A percentile compares a stretch with the other conserved stretches of the same genome.
phyloP scores from a whole-genome alignment of 1,284 basidiomycete genomes.

The Malassezia globosa region DNA sequence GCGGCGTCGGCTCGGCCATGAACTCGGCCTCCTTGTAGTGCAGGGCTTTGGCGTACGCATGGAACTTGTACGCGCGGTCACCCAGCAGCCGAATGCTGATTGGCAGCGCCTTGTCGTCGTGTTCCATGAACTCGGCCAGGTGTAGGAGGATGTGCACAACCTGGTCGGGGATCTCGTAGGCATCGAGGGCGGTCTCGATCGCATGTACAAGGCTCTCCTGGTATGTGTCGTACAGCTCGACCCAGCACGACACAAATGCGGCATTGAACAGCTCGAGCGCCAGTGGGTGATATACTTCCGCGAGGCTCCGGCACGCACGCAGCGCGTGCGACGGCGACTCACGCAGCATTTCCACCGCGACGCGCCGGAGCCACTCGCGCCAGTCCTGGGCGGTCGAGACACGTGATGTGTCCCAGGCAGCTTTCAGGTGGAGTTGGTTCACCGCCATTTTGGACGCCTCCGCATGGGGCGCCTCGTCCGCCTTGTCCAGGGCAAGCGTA shows the following conservation, averaged over 20 bases:
- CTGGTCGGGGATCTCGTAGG: constrained; percentile 70
- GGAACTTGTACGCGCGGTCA: constrained; percentile 79
- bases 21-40: constrained; percentile 99
- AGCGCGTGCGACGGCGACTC: constrained; percentile 95
- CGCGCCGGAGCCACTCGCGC: constrained; percentile 86
- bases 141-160: constrained; percentile 88
- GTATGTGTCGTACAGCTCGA: constrained; percentile 69
- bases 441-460: constrained; percentile 70
- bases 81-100: constrained; percentile 89
- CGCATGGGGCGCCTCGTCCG: constrained; percentile 48
- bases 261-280: constrained; percentile 95
- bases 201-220: constrained; percentile 61
- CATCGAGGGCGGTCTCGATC: constrained; percentile 74
- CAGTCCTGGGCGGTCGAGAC: constrained; percentile 73
- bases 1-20: constrained; percentile 69
- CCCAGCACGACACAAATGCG: constrained; percentile 96
- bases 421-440: constrained; percentile 93
- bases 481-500: constrained; percentile 29
- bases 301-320: constrained; percentile 84
- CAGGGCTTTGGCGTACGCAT: constrained; percentile 92
- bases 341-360: constrained; percentile 93
- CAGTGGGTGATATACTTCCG: constrained; percentile 80
- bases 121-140: constrained; percentile 99
- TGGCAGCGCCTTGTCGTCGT: constrained; percentile 89
- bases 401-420: constrained; percentile 85